phyloP scores from a whole-genome alignment of 257 asterid species.

The Gentiana straminea region DNA sequence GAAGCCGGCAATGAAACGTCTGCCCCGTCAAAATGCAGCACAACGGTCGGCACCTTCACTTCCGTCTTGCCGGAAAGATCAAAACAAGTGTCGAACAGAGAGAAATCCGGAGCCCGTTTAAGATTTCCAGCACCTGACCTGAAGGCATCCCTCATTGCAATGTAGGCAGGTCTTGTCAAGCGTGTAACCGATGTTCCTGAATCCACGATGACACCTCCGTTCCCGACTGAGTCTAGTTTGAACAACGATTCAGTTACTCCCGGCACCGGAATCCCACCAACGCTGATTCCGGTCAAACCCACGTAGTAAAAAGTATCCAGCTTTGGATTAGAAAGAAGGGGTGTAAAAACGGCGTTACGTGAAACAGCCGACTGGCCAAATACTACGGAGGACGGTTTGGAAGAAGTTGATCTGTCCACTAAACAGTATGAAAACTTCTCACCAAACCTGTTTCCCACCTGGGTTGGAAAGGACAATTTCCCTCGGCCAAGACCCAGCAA shows the following conservation, averaged over 20 bases:
- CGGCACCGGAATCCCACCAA: constrained; percentile 55
- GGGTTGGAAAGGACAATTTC: constrained; percentile 53
- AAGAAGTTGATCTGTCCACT: constrained; percentile 57
- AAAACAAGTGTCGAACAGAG: constrained; percentile 75
- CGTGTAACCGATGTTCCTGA: constrained; percentile 89
- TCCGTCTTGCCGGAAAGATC: constrained; percentile 71
- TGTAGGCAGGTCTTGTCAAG: constrained; percentile 62
- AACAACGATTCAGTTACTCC: constrained; percentile 42
- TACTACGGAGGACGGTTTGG: constrained; percentile 49
- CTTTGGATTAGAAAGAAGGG: constrained; percentile 49
- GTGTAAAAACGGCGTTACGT: constrained; percentile 49
- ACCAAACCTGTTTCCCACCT: constrained; percentile 53
- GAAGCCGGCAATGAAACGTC: constrained; percentile 86
- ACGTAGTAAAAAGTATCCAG: constrained; percentile 76
- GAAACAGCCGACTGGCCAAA: constrained; percentile 68
- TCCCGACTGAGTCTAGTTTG: constrained; percentile 44
- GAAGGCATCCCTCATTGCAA: constrained; percentile 61
- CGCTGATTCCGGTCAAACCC: constrained; percentile 58
- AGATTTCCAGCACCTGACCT: constrained; percentile 37
- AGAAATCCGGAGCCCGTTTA: constrained; percentile 37
- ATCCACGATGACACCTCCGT: constrained; percentile 76
- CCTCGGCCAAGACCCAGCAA: constrained; percentile 84
- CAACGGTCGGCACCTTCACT: constrained; percentile 87
- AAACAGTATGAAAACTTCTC: constrained; percentile 67
- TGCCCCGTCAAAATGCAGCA: constrained; percentile 62